Conservation (phyloP, 2,329 filamentous ascomycete species). For the Alternaria angustiovoidea region DNA sequence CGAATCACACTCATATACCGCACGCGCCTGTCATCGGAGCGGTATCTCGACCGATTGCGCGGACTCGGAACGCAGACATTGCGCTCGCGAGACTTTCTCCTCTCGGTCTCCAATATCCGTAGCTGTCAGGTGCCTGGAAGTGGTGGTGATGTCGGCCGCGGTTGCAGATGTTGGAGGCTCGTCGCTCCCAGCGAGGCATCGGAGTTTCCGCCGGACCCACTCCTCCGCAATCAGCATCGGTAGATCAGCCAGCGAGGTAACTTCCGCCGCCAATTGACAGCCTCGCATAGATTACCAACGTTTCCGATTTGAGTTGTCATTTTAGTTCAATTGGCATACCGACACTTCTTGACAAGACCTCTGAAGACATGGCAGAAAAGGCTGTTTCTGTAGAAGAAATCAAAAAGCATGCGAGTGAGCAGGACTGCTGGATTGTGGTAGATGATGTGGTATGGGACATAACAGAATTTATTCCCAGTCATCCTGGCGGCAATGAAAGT, state of each 20-base stretch:
- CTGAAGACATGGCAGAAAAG: background rate
- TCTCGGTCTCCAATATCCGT: background rate
- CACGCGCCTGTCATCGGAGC: background rate
- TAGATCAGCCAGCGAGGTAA: constrained; percentile 5
- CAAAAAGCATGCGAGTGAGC: constrained; percentile 3
- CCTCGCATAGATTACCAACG: background rate
- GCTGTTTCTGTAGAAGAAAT: background rate
- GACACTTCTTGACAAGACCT: background rate
- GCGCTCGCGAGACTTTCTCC: background rate
- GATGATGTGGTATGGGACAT: constrained; percentile 71
- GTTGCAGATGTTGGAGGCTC: background rate
- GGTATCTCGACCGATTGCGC: constrained; percentile 3
- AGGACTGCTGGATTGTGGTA: constrained; percentile 68
- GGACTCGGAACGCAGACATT: background rate
- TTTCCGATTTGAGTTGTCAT: fast-evolving
- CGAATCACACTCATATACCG: constrained; percentile 9
- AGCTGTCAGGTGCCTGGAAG: background rate
- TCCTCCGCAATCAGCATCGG: constrained; percentile 12
- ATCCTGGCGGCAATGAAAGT: constrained; percentile 62
- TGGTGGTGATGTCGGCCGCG: background rate
- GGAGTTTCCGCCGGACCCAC: constrained; percentile 15
- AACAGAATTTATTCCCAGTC: constrained; percentile 66
- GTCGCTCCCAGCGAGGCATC: constrained; percentile 2
- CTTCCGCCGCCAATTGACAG: constrained; percentile 6
- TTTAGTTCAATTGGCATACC: background rate